Base-by-base conservation (phyloP, 192 early-diverging fungal genomes). In the Entomortierella beljakovae region DNA sequence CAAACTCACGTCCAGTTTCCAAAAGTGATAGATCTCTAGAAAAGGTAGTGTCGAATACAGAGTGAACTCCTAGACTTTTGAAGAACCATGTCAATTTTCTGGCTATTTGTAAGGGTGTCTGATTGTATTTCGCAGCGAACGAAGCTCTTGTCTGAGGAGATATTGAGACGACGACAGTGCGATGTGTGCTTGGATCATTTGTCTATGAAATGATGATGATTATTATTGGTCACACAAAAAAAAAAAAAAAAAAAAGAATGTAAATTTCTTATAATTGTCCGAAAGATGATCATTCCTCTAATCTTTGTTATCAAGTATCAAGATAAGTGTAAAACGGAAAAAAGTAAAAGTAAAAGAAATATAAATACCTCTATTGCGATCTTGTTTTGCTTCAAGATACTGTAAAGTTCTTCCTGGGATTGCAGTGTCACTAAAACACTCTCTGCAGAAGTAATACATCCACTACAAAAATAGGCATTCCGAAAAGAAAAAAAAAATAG, bases 391-490 rank as follows among this genome's bases (percentile, higher is more conserved):
- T 85, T 74, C 49, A 97, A 68, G 23, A 92, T 82, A 22, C 86
- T 84, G 59, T 88, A 88, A 34, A 99, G 84, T 69, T 99, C 97
- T 54, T 95, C 88, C 79, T 98, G 94, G 11, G 92, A 94, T 81
- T 99, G 98, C 88, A 94, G 88, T 2, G 93, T 89, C 60, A 99
- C 91, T 26, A 99, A 82, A 7, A 99, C 91, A 53, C 92, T 95
- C 80, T 99, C 98, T 5, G 98, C 98, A 7, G 97, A 98, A 7
- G 98, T 99, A 74, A 99, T 93, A 74, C 98, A 99, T 7, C 98
- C 98, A 85, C 95, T 93, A 53, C 57, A 55, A 38, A 25, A 40
- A n/a, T 3, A 49, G 51, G 58, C 28, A 29, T 49, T 1, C 49
- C 18, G 1, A 61, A 37, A 29, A 20, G 16, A 57, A 51, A 37